These are phyloP conservation scores for Hypoxylon sp. DNA, from an alignment of 2,329 filamentous ascomycete genomes.

Conservation along the genomic window DNA sequence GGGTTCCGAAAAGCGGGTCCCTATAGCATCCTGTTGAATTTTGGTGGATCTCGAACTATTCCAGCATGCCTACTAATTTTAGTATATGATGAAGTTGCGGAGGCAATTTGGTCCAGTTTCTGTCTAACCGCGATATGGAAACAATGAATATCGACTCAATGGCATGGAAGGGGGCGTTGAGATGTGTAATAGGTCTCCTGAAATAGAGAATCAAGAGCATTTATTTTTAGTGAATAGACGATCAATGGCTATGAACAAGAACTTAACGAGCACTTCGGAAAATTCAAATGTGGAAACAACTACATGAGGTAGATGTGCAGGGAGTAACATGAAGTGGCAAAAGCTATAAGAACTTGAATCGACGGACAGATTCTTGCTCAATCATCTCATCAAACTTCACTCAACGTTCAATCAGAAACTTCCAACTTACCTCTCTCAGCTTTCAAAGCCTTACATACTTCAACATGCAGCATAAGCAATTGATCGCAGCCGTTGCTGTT, in stretches of 20 bases:
- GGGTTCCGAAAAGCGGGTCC: neutral
- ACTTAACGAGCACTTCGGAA: neutral
- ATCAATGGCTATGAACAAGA: neutral
- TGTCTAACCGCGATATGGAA: neutral
- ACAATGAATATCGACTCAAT: neutral
- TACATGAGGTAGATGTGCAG: neutral
- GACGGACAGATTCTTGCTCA: neutral
- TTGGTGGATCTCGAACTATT: neutral
- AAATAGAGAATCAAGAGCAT: neutral
- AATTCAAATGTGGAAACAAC: neutral
- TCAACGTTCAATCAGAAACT: neutral
- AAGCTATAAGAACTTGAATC: neutral
- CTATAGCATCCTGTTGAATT: neutral
- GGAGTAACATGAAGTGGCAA: neutral
- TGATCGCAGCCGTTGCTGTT: conserved; percentile 1
- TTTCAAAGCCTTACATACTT: neutral
- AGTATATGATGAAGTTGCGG: neutral
- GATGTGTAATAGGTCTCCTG: neutral
- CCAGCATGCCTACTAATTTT: conserved; percentile 1
- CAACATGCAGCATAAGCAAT: conserved; percentile 4
- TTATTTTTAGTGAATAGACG: conserved; percentile 2
- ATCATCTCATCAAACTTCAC: neutral
- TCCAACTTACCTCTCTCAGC: neutral
- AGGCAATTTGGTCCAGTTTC: neutral
- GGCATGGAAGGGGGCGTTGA: neutral